Base-by-base conservation (phyloP, 306 rosid genomes). In the Vigna hirtella region DNA sequence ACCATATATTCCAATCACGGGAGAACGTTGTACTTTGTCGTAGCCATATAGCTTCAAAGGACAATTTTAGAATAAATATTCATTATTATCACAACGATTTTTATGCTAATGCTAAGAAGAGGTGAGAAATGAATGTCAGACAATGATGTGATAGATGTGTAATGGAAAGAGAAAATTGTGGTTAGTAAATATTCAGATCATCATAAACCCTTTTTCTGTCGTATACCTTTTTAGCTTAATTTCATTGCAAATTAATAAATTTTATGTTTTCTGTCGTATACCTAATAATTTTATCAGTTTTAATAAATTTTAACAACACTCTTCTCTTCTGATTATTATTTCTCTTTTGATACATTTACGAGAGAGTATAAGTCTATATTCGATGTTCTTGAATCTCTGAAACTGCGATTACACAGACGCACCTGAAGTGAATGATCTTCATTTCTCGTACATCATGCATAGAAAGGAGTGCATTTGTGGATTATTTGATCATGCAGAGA, bases 401-500 rank as follows among this genome's bases (percentile, higher is more conserved):
- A 34, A 57, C 40, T 12, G 13, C 6, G 34, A 57, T 57, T 57
- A 32, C 38, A 49, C 20, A 17, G 4, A 34, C 7, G 7, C 17
- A 38, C 32, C 57, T 12, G 16, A 30, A 55, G 4, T 20, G 51
- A 38, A 34, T 53, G 38, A 63, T 53, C 66, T 53, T 1, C 50
- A 53, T 40, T 36, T 52, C 15, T 4, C 40, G 7, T 63, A 16
- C 68, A 16, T 10, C 24, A 22, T 72, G 15, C 52, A 38, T 22
- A 15, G 13, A 55, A 72, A 72, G 40, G 20, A 72, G 52, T 72
- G 77, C 53, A 36, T 18, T 3, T 32, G 47, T 63, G 48, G n/a
- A 63, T 38, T 20, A 20, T 55, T 65, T 55, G 45, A 16, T 20
- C 36, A 48, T 49, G 74, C 58, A 68, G 58, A 47, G 9, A 22